Evolutionary conservation across 2,329 filamentous ascomycete species (phyloP), one percentile per base, ranked within the genome.

Genomic region (Fusarium ramigenum): DNA sequence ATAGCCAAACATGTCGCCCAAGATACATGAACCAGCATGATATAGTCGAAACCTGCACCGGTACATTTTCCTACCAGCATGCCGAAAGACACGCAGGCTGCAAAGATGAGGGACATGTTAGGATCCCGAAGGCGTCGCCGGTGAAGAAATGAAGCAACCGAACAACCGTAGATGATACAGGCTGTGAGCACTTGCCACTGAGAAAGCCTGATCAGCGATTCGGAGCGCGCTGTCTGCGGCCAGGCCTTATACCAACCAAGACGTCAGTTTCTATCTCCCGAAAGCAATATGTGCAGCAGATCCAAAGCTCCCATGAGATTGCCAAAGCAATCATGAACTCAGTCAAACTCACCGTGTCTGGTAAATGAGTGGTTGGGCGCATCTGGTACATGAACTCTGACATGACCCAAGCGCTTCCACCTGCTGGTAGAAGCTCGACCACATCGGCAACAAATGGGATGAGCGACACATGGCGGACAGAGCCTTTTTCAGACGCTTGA

Each of bases 1-100:
- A 78, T 78, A 23, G 76, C 75, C 43, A 77, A 28, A 32, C 75
- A 78, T 39, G 74, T 66, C 39, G 76, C 76, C 76, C 76, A 78
- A 14, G 76, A 78, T 32, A 76, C 60, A 47, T 78, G 63, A 34
- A 78, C 73, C 49, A 77, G 50, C 56, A 76, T 58, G 60, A 76
- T 73, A 52, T 77, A 75, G 43, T 72, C 69, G 46, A 67, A 57
- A 56, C 66, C 70, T 74, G 71, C 76, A 42, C 73, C 76, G 5
- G 50, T 57, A 52, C 30, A 69, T 15, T 71, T 67, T 18, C 76
- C 76, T 18, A 53, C 43, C 19, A 72, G 34, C 18, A 74, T 64
- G n/a, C 74, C 63, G 39, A 67, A 60, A 28, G 60, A 71, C 14
- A 77, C 57, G n/a, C 70, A 77, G 11, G 56, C n/a, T 28, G 57